Evolutionary conservation across 768 basidiomycete genomes (phyloP).

Genomic region (Phanerochaete sordida): DNA sequence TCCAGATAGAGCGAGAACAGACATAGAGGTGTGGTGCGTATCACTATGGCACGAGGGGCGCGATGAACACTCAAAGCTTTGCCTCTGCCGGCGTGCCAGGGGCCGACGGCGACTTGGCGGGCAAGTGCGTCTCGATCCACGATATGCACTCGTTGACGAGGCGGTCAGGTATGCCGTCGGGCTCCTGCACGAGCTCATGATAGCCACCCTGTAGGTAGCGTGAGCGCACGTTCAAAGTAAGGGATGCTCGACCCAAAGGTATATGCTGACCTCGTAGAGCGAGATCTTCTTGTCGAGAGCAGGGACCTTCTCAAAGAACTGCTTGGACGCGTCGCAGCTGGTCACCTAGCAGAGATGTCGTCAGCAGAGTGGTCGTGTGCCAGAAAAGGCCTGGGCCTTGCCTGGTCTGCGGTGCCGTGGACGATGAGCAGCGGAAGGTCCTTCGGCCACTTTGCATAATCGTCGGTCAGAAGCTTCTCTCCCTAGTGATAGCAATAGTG

Average conservation of each 20-base stretch:
- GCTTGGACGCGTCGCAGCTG: constrained; percentile 47
- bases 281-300: constrained; percentile 52
- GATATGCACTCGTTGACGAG: constrained; percentile 49
- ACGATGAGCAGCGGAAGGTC: constrained; percentile 60
- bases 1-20: background rate
- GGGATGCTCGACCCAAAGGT: too few species aligned
- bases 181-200: constrained; percentile 77
- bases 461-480: constrained; percentile 44
- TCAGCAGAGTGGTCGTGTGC: background rate
- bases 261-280: constrained; percentile 37
- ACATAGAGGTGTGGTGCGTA: too few species aligned
- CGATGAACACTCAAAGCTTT: background rate
- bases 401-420: constrained; percentile 64
- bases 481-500: constrained; percentile 40
- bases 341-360: constrained; percentile 41
- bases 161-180: constrained; percentile 62
- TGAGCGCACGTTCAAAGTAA: background rate
- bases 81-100: background rate
- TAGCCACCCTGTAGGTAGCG: constrained; percentile 49
- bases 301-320: constrained; percentile 48
- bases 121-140: constrained; percentile 39
- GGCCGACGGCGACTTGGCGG: background rate
- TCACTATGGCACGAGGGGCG: background rate
- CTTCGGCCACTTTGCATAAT: constrained; percentile 59
- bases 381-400: constrained; percentile 17